These are phyloP conservation scores for Pythium monospermum DNA, from an alignment of 352 stramenopile genomes.

Conservation along the genomic window DNA sequence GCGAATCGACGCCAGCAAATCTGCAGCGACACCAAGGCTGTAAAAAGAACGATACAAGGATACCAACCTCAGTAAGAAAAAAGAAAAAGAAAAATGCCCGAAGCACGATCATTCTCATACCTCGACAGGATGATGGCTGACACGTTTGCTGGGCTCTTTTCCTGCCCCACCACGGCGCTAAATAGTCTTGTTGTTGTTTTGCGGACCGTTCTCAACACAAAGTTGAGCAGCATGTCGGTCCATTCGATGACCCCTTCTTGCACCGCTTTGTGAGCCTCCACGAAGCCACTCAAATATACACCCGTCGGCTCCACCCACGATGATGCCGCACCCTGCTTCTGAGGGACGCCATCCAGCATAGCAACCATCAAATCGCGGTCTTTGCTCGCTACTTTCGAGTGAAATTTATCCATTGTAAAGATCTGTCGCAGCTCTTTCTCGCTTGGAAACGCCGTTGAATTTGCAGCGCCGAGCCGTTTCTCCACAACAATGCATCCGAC, in stretches of 20 bases:
- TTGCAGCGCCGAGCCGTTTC: neutral
- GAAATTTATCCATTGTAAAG: conserved; percentile 1
- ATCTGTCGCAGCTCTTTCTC: conserved; percentile 8
- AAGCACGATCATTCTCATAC: too few species aligned
- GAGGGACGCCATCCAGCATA: neutral
- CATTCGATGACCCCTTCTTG: neutral
- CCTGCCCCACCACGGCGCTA: neutral
- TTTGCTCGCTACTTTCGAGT: neutral
- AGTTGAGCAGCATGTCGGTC: conserved; percentile 1
- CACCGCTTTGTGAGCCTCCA: neutral
- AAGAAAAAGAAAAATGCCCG: neutral
- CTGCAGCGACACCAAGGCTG: too few species aligned
- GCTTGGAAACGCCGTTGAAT: neutral
- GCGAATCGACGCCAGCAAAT: conserved; percentile 4
- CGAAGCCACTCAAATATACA: conserved; percentile 4
- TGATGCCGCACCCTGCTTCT: neutral
- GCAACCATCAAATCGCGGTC: conserved; percentile 7
- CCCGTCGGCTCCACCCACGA: conserved; percentile 4
- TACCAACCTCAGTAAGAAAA: neutral
- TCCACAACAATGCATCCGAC: conserved; percentile 6
- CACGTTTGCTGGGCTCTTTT: neutral
- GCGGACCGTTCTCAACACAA: conserved; percentile 7
- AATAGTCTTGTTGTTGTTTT: conserved; percentile 9
- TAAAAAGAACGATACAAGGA: conserved; percentile 1
- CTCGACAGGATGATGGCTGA: conserved; percentile 3